Conservation (phyloP, 2,329 filamentous ascomycete species). For the Hortaea werneckii region DNA sequence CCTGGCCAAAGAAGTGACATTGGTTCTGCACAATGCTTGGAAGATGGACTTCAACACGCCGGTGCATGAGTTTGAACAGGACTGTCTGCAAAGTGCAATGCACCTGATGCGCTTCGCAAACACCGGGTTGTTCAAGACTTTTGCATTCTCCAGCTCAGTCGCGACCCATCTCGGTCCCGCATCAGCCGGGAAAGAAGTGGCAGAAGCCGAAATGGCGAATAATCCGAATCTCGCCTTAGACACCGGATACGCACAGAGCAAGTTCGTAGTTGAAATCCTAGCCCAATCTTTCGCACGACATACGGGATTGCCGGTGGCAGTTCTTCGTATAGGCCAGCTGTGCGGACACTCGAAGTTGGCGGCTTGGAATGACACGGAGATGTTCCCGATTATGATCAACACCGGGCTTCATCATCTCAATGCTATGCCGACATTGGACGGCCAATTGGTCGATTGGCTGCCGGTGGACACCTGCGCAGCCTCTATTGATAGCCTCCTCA, state of each 20-base stretch:
- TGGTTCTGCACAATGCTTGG: constrained; percentile 30
- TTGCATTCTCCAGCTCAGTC: constrained; percentile 20
- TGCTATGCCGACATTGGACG: constrained; percentile 32
- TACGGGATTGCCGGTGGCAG: constrained; percentile 37
- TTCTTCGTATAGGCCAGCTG: constrained; percentile 40
- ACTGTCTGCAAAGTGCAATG: background rate
- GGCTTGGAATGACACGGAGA: constrained; percentile 40
- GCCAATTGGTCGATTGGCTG: constrained; percentile 35
- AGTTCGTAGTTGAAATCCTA: background rate
- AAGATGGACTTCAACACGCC: constrained; percentile 29
- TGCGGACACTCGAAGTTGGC: constrained; percentile 34
- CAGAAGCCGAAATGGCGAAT: constrained; percentile 29
- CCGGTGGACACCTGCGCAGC: constrained; percentile 37
- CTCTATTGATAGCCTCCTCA: background rate
- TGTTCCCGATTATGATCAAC: constrained; percentile 39
- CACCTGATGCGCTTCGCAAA: background rate
- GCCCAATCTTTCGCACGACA: background rate
- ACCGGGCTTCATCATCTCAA: constrained; percentile 26
- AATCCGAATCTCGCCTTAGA: background rate
- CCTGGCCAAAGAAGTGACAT: constrained; percentile 12
- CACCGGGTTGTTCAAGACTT: background rate
- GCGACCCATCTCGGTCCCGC: constrained; percentile 25
- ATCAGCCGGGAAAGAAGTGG: constrained; percentile 53
- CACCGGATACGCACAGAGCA: constrained; percentile 1
- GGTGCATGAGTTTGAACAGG: background rate